Evolutionary conservation across 2,329 filamentous ascomycete species (phyloP), one percentile per base, ranked within the genome.

Genomic region (Alternaria alternata): DNA sequence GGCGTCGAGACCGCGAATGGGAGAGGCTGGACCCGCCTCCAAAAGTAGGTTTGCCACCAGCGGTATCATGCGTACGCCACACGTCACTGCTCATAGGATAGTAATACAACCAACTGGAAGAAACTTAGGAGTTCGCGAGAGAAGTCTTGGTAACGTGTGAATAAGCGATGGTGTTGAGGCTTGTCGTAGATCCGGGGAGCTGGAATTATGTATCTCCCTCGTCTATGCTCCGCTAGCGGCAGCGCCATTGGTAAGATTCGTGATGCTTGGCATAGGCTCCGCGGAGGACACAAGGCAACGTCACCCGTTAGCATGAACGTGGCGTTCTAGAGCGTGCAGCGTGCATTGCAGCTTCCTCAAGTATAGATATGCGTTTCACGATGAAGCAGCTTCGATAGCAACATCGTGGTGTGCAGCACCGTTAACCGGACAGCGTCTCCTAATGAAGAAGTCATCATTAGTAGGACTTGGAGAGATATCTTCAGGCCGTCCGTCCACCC

Each of bases 1-100:
- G 39, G 61, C 62, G 51, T 54, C 53, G 47, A 55, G 22, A 54
- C 64, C 54, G 53, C 70, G 67, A 72, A 73, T 73, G 57, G 68
- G 61, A 64, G 51, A 46, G 38, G 55, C 47, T 62, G 69, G 62
- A 66, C 41, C 51, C 11, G 34, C 36, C 53, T 62, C 69, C 66
- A 60, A 59, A 52, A 61, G 47, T 57, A 48, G 49, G 28, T 58
- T 51, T 57, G 46, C 42, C 48, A 57, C 56, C 63, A 28, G 61
- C 53, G 52, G 32, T 53, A 57, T 51, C 51, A 57, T 24, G 54
- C 57, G 44, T 47, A 56, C 66, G 62, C 69, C 63, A 69, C 63
- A 65, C 47, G 52, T 58, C 56, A 62, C 54, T 44, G 57, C 56
- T 41, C 43, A n/a, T 9, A 18, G 26, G 22, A 28, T 56, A 59